Conservation (phyloP, 1,139 yeast genomes). For the Debaryomyces nepalensis region DNA sequence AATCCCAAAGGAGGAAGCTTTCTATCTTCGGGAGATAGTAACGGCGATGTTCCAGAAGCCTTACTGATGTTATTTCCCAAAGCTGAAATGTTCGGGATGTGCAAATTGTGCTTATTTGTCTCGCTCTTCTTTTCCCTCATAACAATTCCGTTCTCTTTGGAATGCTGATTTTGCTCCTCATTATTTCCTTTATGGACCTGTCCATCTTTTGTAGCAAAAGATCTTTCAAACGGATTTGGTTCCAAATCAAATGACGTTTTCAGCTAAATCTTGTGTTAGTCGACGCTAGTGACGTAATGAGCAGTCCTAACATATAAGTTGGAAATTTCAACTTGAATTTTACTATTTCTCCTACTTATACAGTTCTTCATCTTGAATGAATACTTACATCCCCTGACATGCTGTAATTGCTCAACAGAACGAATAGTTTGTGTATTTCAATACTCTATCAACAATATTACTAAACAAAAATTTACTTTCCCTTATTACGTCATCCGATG, state of each 20-base stretch:
- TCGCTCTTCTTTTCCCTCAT: conserved; percentile 9
- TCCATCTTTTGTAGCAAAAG: conserved; percentile 72
- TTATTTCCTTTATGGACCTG: conserved; percentile 14
- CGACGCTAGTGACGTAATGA: conserved; percentile 19
- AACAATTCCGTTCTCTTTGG: too few species aligned
- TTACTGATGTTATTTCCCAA: conserved; percentile 29
- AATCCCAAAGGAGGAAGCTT: conserved; percentile 59
- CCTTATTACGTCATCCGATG: neutral
- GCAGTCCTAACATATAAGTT: too few species aligned
- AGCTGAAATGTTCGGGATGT: conserved; percentile 38
- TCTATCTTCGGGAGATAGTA: conserved; percentile 65
- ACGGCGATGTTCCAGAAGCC: conserved; percentile 55
- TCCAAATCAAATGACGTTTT: conserved; percentile 74
- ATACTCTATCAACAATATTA: conserved; percentile 1
- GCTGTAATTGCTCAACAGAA: conserved; percentile 8
- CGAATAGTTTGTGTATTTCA: conserved; percentile 2
- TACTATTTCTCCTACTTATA: neutral
- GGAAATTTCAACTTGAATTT: too few species aligned
- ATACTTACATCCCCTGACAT: conserved; percentile 37
- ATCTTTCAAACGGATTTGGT: conserved; percentile 94
- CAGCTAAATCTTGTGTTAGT: conserved; percentile 28
- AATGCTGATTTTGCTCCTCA: conserved; percentile 12
- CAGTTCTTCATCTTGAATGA: neutral
- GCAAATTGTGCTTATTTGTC: conserved; percentile 39
- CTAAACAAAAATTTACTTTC: conserved; percentile 1